These are phyloP conservation scores for Gonapodya prolifera DNA, from an alignment of 192 early-diverging fungal species.

Conservation along the genomic window DNA sequence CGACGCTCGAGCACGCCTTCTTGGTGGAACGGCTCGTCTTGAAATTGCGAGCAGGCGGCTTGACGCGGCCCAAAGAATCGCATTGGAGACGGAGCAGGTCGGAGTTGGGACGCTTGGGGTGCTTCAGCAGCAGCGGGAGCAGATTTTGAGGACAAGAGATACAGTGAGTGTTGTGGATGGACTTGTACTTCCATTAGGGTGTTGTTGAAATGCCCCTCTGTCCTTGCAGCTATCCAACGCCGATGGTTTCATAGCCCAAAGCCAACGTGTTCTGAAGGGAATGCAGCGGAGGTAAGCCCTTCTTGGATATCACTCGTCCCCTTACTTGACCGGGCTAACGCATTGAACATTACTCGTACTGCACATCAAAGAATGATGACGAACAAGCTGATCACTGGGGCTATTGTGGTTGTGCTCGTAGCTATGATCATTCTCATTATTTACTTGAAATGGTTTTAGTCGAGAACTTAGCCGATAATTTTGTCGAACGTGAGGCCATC, in stretches of 20 bases:
- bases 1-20: constrained; percentile 64
- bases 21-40: constrained; percentile 78
- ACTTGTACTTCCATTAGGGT: background rate
- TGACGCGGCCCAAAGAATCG: constrained; percentile 77
- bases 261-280: constrained; percentile 32
- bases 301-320: background rate
- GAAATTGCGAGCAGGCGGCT: constrained; percentile 62
- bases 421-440: constrained; percentile 74
- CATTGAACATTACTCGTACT: background rate
- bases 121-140: constrained; percentile 77
- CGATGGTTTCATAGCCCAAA: constrained; percentile 38
- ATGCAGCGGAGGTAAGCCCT: constrained; percentile 63
- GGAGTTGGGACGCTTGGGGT: constrained; percentile 74
- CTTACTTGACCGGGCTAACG: background rate
- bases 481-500: no score
- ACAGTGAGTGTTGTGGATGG: constrained; percentile 37
- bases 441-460: constrained; percentile 55
- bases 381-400: constrained; percentile 66
- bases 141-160: constrained; percentile 74
- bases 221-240: constrained; percentile 24
- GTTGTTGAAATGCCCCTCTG: background rate
- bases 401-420: constrained; percentile 69
- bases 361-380: constrained; percentile 64
- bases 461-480: no score
- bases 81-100: constrained; percentile 80